Percentiles rank a stretch among this genome's conserved stretches.
These are phyloP conservation scores for Calonectria leucothoes DNA, from an alignment of 2,329 filamentous ascomycete species.

Conservation along the genomic window DNA sequence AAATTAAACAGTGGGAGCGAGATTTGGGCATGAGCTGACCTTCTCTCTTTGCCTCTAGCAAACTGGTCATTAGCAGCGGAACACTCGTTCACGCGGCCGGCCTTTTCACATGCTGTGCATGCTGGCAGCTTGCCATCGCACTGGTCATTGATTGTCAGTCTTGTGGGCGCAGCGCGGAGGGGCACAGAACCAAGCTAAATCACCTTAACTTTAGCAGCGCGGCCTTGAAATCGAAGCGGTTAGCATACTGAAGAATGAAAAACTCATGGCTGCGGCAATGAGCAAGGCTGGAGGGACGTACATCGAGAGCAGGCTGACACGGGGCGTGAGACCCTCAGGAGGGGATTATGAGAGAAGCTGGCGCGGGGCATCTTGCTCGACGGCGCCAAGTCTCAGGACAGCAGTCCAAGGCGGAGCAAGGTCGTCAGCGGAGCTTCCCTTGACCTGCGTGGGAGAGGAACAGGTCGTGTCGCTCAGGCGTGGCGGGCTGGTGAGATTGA, in stretches of 20 bases:
- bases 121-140: constrained; percentile 97
- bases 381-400: constrained; percentile 1
- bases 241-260: constrained; percentile 12
- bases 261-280: constrained; percentile 6
- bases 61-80: constrained; percentile 97
- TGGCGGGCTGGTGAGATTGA: constrained; percentile 18
- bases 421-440: neutral
- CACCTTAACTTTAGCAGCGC: constrained; percentile 92
- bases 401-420: neutral
- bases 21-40: constrained; percentile 58
- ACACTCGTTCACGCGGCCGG: constrained; percentile 86
- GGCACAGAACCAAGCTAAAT: neutral
- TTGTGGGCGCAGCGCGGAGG: neutral
- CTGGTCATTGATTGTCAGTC: constrained; percentile 51
- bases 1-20: neutral
- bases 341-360: constrained; percentile 66
- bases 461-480: neutral
- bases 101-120: constrained; percentile 94
- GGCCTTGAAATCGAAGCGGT: constrained; percentile 59
- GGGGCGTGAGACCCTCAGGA: constrained; percentile 80
- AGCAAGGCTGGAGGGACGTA: constrained; percentile 44
- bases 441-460: neutral
- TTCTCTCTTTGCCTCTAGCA: constrained; percentile 93
- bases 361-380: constrained; percentile 55
- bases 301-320: constrained; percentile 86